Evolutionary conservation across 2,329 filamentous ascomycete species (phyloP).

Genomic region (Penicillium decumbens): DNA sequence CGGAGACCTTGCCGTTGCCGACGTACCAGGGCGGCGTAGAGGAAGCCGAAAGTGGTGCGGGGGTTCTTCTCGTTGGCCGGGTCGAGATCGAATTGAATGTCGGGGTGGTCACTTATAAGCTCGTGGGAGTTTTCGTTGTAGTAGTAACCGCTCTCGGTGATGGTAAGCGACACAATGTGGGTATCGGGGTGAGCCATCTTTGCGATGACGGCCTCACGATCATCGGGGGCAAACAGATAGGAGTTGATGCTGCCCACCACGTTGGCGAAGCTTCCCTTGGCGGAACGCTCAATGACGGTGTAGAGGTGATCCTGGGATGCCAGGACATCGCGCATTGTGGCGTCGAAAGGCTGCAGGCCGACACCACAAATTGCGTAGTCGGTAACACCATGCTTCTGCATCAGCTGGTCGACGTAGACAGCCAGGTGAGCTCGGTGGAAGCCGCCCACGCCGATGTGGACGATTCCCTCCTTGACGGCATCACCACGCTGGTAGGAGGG

Average conservation of each 20-base stretch:
- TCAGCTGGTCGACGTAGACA: constrained; percentile 49
- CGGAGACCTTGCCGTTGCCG: constrained; percentile 46
- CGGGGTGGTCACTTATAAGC: constrained; percentile 46
- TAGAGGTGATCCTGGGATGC: constrained; percentile 50
- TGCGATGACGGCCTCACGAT: constrained; percentile 50
- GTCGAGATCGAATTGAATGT: constrained; percentile 48
- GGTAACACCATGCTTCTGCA: constrained; percentile 44
- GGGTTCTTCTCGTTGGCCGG: constrained; percentile 42
- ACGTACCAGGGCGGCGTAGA: constrained; percentile 49
- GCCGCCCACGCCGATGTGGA: constrained; percentile 53
- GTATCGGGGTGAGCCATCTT: constrained; percentile 55
- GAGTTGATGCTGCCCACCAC: constrained; percentile 52
- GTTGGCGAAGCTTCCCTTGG: constrained; percentile 47
- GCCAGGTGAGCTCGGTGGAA: constrained; percentile 54
- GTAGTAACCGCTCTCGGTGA: constrained; percentile 55
- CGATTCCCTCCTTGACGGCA: constrained; percentile 51
- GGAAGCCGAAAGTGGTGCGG: constrained; percentile 50
- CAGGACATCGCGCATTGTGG: constrained; percentile 50
- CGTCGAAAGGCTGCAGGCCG: constrained; percentile 50
- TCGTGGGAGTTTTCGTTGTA: constrained; percentile 57
- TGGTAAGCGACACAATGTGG: constrained; percentile 53
- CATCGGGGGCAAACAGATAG: constrained; percentile 51
- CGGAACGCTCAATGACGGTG: constrained; percentile 53
- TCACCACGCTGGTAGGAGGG: constrained; percentile 45
- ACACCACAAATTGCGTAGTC: constrained; percentile 53